Percentiles rank a stretch among this genome's conserved stretches.
Evolutionary conservation across 164 flowering plant genomes (phyloP).

Genomic region (Buxus sempervirens): DNA sequence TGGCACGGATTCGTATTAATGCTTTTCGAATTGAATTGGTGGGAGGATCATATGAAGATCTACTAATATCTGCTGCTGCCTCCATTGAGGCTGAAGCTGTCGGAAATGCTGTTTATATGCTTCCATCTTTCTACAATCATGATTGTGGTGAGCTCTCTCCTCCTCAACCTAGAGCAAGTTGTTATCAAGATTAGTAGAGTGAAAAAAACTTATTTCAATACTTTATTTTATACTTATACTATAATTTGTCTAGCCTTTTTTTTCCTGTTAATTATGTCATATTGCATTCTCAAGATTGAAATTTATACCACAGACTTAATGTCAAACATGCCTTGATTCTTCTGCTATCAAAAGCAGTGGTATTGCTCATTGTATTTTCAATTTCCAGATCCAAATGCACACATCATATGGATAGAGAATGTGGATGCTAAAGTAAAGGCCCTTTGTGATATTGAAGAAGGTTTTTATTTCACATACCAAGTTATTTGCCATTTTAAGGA

Average conservation of each 20-base stretch:
- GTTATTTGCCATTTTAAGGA: not conserved
- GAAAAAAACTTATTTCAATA: too few relatives aligned
- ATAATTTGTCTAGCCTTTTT: too few relatives aligned
- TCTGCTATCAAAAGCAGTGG: not conserved
- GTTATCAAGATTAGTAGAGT: not conserved
- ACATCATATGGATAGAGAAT: constrained; percentile 81
- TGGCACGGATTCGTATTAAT: constrained; percentile 86
- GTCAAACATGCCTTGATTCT: too few relatives aligned
- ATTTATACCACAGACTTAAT: too few relatives aligned
- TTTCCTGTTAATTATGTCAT: too few relatives aligned
- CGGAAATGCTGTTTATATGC: constrained; percentile 62
- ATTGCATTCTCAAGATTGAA: too few relatives aligned
- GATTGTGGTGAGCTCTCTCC: constrained; percentile 46
- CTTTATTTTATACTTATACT: too few relatives aligned
- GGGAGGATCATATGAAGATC: constrained; percentile 72
- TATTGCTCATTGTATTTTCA: not conserved
- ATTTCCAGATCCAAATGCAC: constrained; percentile 78
- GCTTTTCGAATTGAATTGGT: constrained; percentile 84
- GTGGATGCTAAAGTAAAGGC: constrained; percentile 75
- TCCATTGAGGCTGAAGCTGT: constrained; percentile 64
- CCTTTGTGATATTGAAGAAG: constrained; percentile 79
- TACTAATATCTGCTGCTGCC: constrained; percentile 65
- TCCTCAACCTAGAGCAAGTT: not conserved
- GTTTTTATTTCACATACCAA: constrained; percentile 27
- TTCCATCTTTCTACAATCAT: constrained; percentile 64